Evolutionary conservation across 2,329 filamentous ascomycete species (phyloP), one percentile per base, ranked within the genome.

Genomic region (Neocatenulostroma microsporum): DNA sequence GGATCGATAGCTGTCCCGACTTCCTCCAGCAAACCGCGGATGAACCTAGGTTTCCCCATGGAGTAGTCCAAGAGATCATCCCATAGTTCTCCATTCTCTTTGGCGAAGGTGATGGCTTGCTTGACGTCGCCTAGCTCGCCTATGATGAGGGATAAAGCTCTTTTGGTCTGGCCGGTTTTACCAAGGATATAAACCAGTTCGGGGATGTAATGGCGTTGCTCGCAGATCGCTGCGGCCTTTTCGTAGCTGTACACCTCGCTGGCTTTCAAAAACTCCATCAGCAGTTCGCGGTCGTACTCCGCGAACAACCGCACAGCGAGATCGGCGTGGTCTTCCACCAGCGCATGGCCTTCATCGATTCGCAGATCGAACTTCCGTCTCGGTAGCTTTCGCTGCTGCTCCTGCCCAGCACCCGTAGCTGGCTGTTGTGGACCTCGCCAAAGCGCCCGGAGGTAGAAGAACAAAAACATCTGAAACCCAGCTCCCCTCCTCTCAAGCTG

Each of bases 11-110:
- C 78, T 1, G 88, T 96, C 23, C 91, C 91, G 2, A 94, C 89
- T 63, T 96, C 86, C 53, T 94, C 86, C 0, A 98, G 75, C 3
- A 98, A 68, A 0, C 84, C 88, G 10, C 85, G 81, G 48, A 98
- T 96, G 63, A 98, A 98, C 26, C 78, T 78, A 1, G 91, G 91
- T 56, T 95, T 94, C 63, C 95, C 87, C 91, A 98, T 96, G 42
- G 84, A 89, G 61, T 96, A 96, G 50, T 89, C 79, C 5, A 98
- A 74, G 6, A 98, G 71, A 54, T 96, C 88, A 46, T 94, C 84
- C 91, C 91, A 98, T 0, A 98, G 72, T 50, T 95, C 88, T 45
- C 91, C 80, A 56, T 96, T 87, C 44, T 88, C 82, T 60, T 95
- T 95, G 36, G 87, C 88, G 54, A 98, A 98, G 1, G 82, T 75